Percentiles rank a stretch among this genome's conserved stretches.
These are phyloP conservation scores for Linum lewisii DNA, from an alignment of 345 rosid genomes.

Conservation along the genomic window DNA sequence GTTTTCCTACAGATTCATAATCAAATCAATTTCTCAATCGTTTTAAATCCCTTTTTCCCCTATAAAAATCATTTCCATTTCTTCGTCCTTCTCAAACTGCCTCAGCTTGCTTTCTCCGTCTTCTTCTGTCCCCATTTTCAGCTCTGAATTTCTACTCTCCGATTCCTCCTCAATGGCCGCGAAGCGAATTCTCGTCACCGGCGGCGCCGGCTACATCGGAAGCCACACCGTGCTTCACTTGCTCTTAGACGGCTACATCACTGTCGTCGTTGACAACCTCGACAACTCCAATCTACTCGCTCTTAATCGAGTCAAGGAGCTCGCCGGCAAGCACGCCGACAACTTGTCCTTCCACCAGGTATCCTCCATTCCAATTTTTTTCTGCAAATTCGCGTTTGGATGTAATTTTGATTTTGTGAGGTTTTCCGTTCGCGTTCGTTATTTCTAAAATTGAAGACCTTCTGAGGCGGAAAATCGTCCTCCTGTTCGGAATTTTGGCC, in stretches of 20 bases:
- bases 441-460: neutral
- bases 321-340: conserved; percentile 46
- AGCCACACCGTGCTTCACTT: conserved; percentile 95
- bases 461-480: neutral
- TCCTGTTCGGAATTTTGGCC: neutral
- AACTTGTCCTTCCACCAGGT: conserved; percentile 73
- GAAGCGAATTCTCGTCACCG: conserved; percentile 61
- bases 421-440: neutral
- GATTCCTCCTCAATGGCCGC: conserved; percentile 20
- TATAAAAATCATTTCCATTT: too few relatives aligned
- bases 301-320: conserved; percentile 50
- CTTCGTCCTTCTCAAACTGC: too few relatives aligned
- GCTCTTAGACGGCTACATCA: conserved; percentile 50
- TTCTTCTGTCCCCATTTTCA: too few relatives aligned
- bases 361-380: too few relatives aligned
- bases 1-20: too few relatives aligned
- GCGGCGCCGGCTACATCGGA: conserved; percentile 98
- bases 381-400: neutral
- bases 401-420: neutral
- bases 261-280: conserved; percentile 80
- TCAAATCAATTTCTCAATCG: too few relatives aligned
- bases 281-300: conserved; percentile 65
- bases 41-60: too few relatives aligned
- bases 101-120: too few relatives aligned
- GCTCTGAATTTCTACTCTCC: too few relatives aligned